phyloP scores from a whole-genome alignment of 345 rosid genomes.

The sweet orange (Citrus sinensis) region DVS_A1.0 CM039162.1:13170501-13171000 shows the following conservation, averaged over 20 bases:
- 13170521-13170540: neutral
- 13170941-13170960: neutral
- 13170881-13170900: slow-evolving; percentile 89
- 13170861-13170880: slow-evolving; percentile 64
- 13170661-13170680: slow-evolving; percentile 72
- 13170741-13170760: slow-evolving; percentile 70
- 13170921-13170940: neutral
- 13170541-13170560: neutral
- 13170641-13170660: neutral
- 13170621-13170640: neutral
- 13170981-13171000: neutral
- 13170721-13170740: slow-evolving; percentile 90
- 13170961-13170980: neutral
- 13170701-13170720: slow-evolving; percentile 89
- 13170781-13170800: neutral
- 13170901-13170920: slow-evolving; percentile 44
- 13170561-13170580: neutral
- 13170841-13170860: slow-evolving; percentile 96
- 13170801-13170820: neutral
- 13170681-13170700: slow-evolving; percentile 65
- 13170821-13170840: slow-evolving; percentile 54
- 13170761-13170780: neutral
- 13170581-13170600: neutral
- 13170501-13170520: neutral
- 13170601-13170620: neutral